These are phyloP conservation scores for Lentinula edodes DNA, from an alignment of 768 basidiomycete genomes.

Conservation along the genomic window DNA sequence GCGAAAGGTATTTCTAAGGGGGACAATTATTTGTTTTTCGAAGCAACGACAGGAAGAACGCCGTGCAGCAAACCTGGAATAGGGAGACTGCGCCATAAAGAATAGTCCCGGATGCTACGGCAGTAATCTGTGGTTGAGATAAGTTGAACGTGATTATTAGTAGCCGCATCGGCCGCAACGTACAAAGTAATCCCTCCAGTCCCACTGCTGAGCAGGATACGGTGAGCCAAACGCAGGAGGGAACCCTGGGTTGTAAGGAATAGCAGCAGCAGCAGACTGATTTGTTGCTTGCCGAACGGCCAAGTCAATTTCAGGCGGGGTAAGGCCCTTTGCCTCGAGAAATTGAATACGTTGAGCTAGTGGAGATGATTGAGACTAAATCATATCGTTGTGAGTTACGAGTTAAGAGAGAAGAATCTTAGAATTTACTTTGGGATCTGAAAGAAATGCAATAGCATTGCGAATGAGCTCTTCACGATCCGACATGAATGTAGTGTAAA, in stretches of 20 bases:
- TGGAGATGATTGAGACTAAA: conserved; percentile 70
- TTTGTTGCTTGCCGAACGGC: conserved; percentile 64
- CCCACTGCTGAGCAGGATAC: conserved; percentile 57
- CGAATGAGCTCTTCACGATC: conserved; percentile 71
- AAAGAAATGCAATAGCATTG: conserved; percentile 80
- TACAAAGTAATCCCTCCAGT: conserved; percentile 98
- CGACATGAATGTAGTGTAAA: conserved; percentile 26
- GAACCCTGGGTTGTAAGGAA: conserved; percentile 25
- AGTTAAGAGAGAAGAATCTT: background rate
- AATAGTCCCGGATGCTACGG: conserved; percentile 82
- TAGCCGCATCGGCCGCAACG: conserved; percentile 21
- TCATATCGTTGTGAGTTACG: background rate
- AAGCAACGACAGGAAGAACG: background rate
- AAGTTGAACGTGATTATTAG: background rate
- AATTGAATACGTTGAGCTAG: conserved; percentile 86
- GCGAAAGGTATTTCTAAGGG: conserved; percentile 79
- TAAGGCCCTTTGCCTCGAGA: conserved; percentile 92
- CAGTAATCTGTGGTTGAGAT: conserved; percentile 64
- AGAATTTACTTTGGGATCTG: conserved; percentile 68
- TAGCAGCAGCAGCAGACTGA: conserved; percentile 11
- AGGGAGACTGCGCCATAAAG: conserved; percentile 76
- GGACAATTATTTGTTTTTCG: conserved; percentile 1
- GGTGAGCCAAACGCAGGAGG: conserved; percentile 38
- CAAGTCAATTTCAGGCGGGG: conserved; percentile 76
- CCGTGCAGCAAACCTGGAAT: conserved; percentile 52